Percentiles rank a stretch among this genome's conserved stretches.
These are phyloP conservation scores for Raffaelea deltoideospora DNA, from an alignment of 2,329 filamentous ascomycete genomes.

Conservation along the genomic window DNA sequence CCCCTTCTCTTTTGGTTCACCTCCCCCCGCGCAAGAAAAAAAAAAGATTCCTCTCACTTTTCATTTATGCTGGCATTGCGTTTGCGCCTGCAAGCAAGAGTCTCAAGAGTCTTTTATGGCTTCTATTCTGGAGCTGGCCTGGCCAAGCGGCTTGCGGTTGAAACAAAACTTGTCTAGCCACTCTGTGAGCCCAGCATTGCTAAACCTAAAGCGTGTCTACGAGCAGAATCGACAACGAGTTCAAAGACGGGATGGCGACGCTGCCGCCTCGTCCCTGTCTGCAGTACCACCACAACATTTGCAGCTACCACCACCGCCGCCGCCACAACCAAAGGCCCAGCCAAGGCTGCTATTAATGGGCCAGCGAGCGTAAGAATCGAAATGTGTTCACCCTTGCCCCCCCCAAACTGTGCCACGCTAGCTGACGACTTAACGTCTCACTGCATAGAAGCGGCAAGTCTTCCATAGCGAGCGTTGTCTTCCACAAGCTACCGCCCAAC, in stretches of 20 bases:
- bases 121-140: too few relatives aligned
- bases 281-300: too few relatives aligned
- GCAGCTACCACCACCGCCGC: conserved; percentile 19
- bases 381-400: not conserved
- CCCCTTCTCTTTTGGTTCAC: too few relatives aligned
- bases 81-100: too few relatives aligned
- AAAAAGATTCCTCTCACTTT: not conserved
- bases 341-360: conserved; percentile 89
- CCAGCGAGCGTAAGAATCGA: conserved; percentile 58
- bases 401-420: too few relatives aligned
- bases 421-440: too few relatives aligned
- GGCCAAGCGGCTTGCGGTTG: too few relatives aligned
- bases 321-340: conserved; percentile 46
- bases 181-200: conserved; percentile 35
- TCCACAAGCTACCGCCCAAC: conserved; percentile 90
- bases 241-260: conserved; percentile 29
- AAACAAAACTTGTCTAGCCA: too few relatives aligned
- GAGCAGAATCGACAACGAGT: conserved; percentile 43
- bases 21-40: too few relatives aligned
- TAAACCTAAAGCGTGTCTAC: conserved; percentile 47
- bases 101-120: too few relatives aligned
- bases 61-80: too few relatives aligned
- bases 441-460: conserved; percentile 78
- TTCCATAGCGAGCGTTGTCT: conserved; percentile 97
- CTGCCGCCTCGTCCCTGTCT: not conserved